Evolutionary conservation across 495 filamentous ascomycete species (phyloP).

Genomic region (Neurospora terricola): DNA sequence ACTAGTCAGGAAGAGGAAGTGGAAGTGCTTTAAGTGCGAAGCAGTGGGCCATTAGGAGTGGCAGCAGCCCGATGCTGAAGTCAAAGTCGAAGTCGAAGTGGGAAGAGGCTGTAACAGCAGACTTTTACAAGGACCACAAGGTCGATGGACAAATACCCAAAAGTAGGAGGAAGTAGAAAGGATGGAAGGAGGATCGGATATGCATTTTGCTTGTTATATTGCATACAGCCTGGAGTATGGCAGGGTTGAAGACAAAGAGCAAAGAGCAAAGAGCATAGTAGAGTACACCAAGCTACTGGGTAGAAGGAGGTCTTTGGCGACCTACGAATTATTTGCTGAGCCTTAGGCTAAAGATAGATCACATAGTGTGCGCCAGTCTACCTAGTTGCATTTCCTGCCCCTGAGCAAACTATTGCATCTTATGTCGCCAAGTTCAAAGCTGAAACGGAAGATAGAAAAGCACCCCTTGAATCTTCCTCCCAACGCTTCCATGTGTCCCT

Average conservation of each 20-base stretch:
- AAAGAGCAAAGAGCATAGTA: not conserved
- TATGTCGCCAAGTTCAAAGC: too few relatives aligned
- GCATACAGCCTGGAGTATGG: not conserved
- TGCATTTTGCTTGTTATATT: not conserved
- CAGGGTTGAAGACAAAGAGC: not conserved
- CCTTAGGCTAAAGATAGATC: not conserved
- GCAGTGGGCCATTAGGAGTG: not conserved
- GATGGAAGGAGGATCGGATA: not conserved
- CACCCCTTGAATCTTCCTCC: too few relatives aligned
- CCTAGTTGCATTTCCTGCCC: too few relatives aligned
- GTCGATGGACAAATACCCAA: not conserved
- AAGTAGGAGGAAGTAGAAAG: not conserved
- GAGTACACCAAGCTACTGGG: not conserved
- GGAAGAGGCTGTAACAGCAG: not conserved
- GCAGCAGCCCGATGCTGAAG: not conserved
- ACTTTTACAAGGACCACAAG: not conserved
- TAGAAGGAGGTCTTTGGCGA: not conserved
- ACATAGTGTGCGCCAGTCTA: too few relatives aligned
- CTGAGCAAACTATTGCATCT: too few relatives aligned
- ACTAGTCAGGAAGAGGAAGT: conserved; percentile 1
- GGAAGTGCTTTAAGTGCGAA: conserved; percentile 13
- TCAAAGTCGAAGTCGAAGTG: not conserved
- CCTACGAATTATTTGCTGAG: not conserved
- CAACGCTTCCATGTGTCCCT: too few relatives aligned
- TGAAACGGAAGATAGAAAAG: too few relatives aligned